Evolutionary conservation across 495 filamentous ascomycete species (phyloP), one percentile per base, ranked within the genome.

Genomic region (Aspergillus baeticus): DNA sequence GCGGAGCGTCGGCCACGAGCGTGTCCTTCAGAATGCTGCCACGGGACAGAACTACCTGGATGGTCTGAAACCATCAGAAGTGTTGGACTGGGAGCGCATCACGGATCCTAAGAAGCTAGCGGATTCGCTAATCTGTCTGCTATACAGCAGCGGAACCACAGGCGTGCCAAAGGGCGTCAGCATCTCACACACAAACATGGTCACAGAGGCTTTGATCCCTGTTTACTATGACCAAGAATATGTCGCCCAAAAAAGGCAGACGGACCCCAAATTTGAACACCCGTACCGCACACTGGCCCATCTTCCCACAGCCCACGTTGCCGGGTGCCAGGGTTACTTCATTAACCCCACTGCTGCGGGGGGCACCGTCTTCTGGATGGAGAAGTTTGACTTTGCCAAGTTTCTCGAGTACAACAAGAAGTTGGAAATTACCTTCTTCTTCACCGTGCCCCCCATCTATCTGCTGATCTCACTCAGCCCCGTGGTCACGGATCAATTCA

Each of bases 341-440:
- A 74, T 69, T 50, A 67, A 66, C 51, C 63, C 68, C 4, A 57
- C 64, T 34, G 63, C 62, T 47, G 38, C 59, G 15, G 78, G 74
- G 22, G 76, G 72, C 3, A 63, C 70, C 10, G 65, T 73, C n/a
- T 80, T 76, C 68, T 80, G 77, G 77, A 81, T 82, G 78, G 56
- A 63, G 23, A 65, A 69, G 14, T 82, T 80, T 58, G 65, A 75
- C 35, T 76, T 75, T 44, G 53, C 63, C 20, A 60, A 72, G 36
- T 79, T 81, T 51, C 63, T 79, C 23, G 57, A 64, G 33, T 73
- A 79, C 58, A 64, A 56, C 52, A 71, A 69, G 51, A 64, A 70
- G 31, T 70, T 77, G 59, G 60, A 65, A 10, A 71, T 81, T 37
- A 81, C 80, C 1, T 61, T 51, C 44, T 76, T 84, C 51, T 76